Conservation (phyloP, 768 basidiomycete genomes). For the Hericium coralloides region DNA sequence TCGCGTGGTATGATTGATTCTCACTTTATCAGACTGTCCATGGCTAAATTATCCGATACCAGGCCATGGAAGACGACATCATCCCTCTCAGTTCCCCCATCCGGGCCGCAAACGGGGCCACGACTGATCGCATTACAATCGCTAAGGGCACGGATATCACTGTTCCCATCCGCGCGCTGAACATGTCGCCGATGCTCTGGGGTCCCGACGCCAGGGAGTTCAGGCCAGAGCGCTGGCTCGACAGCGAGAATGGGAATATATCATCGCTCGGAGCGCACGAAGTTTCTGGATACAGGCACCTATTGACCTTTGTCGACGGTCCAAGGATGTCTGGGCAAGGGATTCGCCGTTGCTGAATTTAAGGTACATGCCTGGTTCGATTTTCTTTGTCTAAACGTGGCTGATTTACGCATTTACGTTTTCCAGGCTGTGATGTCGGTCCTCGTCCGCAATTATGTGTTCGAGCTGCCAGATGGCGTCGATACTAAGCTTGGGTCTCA, state of each 20-base stretch:
- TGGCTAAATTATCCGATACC: no score
- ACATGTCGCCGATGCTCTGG: slow-evolving; percentile 32
- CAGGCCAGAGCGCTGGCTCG: slow-evolving; percentile 35
- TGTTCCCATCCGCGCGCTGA: slow-evolving; percentile 31
- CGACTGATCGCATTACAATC: slow-evolving; percentile 22
- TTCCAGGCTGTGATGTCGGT: not conserved
- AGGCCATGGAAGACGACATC: not conserved
- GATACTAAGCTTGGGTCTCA: not conserved
- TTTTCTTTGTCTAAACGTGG: not conserved
- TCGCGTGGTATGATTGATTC: slow-evolving; percentile 12
- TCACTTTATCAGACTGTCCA: no score
- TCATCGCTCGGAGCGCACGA: not conserved
- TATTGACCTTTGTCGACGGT: not conserved
- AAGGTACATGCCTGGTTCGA: not conserved
- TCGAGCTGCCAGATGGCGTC: not conserved
- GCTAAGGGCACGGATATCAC: slow-evolving; percentile 30
- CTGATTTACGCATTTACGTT: not conserved
- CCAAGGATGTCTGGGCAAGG: not conserved
- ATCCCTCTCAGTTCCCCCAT: not conserved
- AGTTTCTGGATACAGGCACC: not conserved
- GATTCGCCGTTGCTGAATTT: not conserved
- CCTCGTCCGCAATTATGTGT: not conserved
- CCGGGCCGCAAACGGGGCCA: not conserved
- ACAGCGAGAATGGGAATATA: not conserved
- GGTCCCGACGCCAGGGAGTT: slow-evolving; percentile 37